phyloP scores from a whole-genome alignment of 129 eudicot species.

The Escallonia rubra region DNA sequence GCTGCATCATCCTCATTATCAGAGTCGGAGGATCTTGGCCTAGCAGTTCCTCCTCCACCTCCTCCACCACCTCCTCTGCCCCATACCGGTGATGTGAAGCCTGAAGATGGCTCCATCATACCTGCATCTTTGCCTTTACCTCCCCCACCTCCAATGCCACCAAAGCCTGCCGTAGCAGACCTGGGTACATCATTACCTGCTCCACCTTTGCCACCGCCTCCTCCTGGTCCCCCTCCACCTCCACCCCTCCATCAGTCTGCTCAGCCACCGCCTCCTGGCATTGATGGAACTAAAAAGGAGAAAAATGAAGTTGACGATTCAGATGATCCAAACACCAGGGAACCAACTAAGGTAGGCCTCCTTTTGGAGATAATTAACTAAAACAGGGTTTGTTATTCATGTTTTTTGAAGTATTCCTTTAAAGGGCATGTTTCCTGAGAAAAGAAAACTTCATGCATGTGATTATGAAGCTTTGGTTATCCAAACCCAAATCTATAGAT shows the following conservation, averaged over 20 bases:
- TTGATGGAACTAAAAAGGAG: constrained; percentile 41
- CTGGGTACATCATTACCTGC: constrained; percentile 39
- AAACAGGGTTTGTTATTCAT: constrained; percentile 23
- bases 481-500: not conserved
- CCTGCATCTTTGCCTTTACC: constrained; percentile 82
- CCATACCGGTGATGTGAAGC: constrained; percentile 41
- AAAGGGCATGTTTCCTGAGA: constrained; percentile 2
- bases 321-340: constrained; percentile 39
- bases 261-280: constrained; percentile 76
- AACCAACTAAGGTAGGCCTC: constrained; percentile 34
- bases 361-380: constrained; percentile 19
- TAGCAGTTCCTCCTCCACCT: constrained; percentile 68
- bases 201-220: constrained; percentile 62
- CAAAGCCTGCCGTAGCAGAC: constrained; percentile 51
- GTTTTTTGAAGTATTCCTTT: not conserved
- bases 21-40: constrained; percentile 58
- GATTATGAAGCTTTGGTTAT: not conserved
- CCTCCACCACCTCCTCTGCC: constrained; percentile 90
- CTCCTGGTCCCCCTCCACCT: constrained; percentile 73
- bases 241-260: constrained; percentile 52
- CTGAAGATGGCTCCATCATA: constrained; percentile 41
- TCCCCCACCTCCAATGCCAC: constrained; percentile 88
- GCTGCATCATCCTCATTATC: constrained; percentile 44
- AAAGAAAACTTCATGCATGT: not conserved
- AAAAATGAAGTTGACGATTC: constrained; percentile 34